These are phyloP conservation scores for Pelargonium australe DNA, from an alignment of 441 rosid species.

Conservation along the genomic window DNA sequence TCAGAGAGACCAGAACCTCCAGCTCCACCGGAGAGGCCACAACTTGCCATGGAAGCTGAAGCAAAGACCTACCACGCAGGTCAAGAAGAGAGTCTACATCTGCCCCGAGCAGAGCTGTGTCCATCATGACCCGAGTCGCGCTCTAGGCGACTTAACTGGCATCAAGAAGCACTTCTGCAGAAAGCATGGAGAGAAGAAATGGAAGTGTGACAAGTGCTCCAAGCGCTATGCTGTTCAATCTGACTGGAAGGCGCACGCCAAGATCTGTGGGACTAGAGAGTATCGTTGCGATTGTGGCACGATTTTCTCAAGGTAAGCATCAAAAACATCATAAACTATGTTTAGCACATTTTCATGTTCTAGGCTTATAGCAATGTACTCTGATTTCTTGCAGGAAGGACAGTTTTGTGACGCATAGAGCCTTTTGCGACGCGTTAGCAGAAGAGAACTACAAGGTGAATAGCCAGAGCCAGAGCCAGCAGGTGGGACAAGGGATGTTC, in stretches of 20 bases:
- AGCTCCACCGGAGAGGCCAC: constrained; percentile 62
- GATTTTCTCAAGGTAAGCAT: constrained; percentile 45
- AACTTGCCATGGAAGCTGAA: constrained; percentile 70
- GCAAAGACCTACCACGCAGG: constrained; percentile 42
- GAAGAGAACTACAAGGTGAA: constrained; percentile 38
- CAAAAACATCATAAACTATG: no score
- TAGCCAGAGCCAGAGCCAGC: constrained; percentile 20
- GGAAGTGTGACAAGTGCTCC: constrained; percentile 61
- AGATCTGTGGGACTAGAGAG: constrained; percentile 60
- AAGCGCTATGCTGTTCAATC: constrained; percentile 60
- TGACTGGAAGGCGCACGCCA: constrained; percentile 58
- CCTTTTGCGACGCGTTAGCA: constrained; percentile 55
- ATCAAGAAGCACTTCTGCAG: constrained; percentile 61
- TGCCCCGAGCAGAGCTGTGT: constrained; percentile 56
- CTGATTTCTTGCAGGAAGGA: constrained; percentile 36
- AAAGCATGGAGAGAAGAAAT: constrained; percentile 63
- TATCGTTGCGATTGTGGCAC: constrained; percentile 60
- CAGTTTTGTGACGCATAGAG: constrained; percentile 56
- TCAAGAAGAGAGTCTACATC: constrained; percentile 48
- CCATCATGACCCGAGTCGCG: constrained; percentile 57
- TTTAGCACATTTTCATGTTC: no score
- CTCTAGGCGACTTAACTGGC: constrained; percentile 55
- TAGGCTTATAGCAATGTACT: neutral
- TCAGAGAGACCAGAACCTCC: constrained; percentile 60
- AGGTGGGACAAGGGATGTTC: constrained; percentile 26